Conservation (phyloP, 2,329 filamentous ascomycete species). For the Cryphonectria parasitica region DNA sequence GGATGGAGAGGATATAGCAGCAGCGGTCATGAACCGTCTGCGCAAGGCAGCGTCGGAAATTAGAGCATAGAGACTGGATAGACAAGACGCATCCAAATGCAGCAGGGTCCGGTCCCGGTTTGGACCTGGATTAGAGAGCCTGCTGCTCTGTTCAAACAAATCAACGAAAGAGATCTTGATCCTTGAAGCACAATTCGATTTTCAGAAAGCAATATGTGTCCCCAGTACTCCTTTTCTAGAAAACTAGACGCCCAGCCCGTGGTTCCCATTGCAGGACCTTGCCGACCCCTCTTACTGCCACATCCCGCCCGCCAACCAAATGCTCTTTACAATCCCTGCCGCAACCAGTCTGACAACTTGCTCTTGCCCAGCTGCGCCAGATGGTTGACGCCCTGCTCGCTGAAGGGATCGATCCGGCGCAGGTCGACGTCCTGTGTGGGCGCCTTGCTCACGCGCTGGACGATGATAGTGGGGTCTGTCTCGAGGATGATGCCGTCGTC, state of each 20-base stretch:
- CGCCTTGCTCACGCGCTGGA: slow-evolving; percentile 88
- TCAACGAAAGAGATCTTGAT: not conserved
- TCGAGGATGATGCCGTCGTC: slow-evolving; percentile 97
- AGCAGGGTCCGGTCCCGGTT: not conserved
- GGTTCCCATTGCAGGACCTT: not conserved
- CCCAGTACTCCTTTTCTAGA: slow-evolving; percentile 31
- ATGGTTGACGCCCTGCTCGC: slow-evolving; percentile 93
- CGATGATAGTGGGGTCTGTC: slow-evolving; percentile 92
- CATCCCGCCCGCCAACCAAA: slow-evolving; percentile 9
- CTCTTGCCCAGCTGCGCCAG: slow-evolving; percentile 91
- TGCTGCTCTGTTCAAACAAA: not conserved
- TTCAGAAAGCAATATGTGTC: slow-evolving; percentile 25
- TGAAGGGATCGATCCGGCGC: slow-evolving; percentile 86
- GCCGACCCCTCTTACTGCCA: not conserved
- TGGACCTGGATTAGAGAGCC: slow-evolving; percentile 10
- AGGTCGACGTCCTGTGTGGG: slow-evolving; percentile 90
- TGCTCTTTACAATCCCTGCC: slow-evolving; percentile 70
- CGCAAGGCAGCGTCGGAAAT: slow-evolving; percentile 74
- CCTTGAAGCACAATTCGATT: slow-evolving; percentile 15
- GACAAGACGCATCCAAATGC: slow-evolving; percentile 39
- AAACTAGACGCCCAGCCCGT: slow-evolving; percentile 27
- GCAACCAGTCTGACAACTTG: slow-evolving; percentile 87
- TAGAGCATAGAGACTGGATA: slow-evolving; percentile 39
- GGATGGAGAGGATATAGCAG: slow-evolving; percentile 79
- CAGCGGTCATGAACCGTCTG: slow-evolving; percentile 83